These are phyloP conservation scores for Malus orientalis DNA, from an alignment of 306 rosid species.

Conservation along the genomic window DNA sequence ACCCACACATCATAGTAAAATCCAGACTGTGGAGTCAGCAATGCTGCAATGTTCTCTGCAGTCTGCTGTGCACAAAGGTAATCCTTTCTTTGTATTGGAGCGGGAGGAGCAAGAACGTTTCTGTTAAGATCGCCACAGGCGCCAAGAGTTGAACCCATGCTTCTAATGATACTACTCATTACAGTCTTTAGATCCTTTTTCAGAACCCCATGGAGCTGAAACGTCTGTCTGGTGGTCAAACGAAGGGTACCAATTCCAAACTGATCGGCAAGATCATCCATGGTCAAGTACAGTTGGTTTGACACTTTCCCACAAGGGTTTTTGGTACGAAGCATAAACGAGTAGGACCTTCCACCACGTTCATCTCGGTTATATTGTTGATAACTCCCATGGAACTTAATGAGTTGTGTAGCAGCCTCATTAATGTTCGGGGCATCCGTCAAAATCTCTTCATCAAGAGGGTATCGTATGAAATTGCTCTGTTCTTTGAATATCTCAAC, in stretches of 20 bases:
- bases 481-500: conserved; percentile 96
- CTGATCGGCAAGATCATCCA: conserved; percentile 98
- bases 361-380: conserved; percentile 91
- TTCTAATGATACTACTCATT: conserved; percentile 67
- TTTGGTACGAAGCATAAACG: conserved; percentile 96
- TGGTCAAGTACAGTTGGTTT: conserved; percentile 80
- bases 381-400: conserved; percentile 97
- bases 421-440: conserved; percentile 82
- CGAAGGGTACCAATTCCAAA: conserved; percentile 98
- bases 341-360: conserved; percentile 70
- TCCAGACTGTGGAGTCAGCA: conserved; percentile 93
- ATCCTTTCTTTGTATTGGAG: conserved; percentile 73
- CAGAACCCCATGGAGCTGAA: conserved; percentile 93
- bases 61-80: conserved; percentile 94
- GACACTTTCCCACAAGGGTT: conserved; percentile 94
- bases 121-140: conserved; percentile 97
- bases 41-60: conserved; percentile 82
- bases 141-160: conserved; percentile 92
- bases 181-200: conserved; percentile 89
- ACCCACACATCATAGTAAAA: conserved; percentile 98
- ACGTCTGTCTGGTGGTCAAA: conserved; percentile 89
- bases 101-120: conserved; percentile 98
- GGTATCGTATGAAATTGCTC: conserved; percentile 81
- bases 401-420: conserved; percentile 85
- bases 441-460: conserved; percentile 84